Percentiles rank a stretch among this genome's conserved stretches.
Evolutionary conservation across 345 rosid species (phyloP).

Genomic region (Ceriops tagal): DNA sequence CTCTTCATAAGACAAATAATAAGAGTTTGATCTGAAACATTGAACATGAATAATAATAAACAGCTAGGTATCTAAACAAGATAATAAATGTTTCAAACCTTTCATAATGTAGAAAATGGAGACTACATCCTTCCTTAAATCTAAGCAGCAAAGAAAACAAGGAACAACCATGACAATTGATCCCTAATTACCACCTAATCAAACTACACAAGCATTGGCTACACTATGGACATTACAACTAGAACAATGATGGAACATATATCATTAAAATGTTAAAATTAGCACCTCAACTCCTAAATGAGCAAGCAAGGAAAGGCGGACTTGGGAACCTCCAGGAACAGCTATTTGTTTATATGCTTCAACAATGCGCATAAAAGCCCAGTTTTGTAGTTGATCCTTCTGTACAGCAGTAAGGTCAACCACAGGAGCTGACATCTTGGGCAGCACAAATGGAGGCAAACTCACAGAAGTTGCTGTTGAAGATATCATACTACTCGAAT

Average conservation of each 20-base stretch:
- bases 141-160: background rate
- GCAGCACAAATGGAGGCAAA: constrained; percentile 52
- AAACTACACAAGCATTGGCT: constrained; percentile 4
- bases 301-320: constrained; percentile 78
- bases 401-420: constrained; percentile 66
- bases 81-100: constrained; percentile 2
- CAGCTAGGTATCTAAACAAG: background rate
- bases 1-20: background rate
- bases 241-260: background rate
- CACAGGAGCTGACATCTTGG: constrained; percentile 92
- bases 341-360: constrained; percentile 80
- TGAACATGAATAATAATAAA: no score
- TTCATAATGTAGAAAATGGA: background rate
- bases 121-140: background rate
- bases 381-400: constrained; percentile 74
- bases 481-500: constrained; percentile 46
- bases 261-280: constrained; percentile 17
- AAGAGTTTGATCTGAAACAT: no score
- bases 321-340: constrained; percentile 74
- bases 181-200: background rate
- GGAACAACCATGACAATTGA: background rate
- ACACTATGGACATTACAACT: background rate
- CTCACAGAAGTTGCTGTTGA: constrained; percentile 58
- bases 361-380: constrained; percentile 61
- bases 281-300: constrained; percentile 81